Evolutionary conservation across 202 grass and related monocot genomes (phyloP), one percentile per base, ranked within the genome.

Genomic region (Dendrocalamus latiflorus): DNA sequence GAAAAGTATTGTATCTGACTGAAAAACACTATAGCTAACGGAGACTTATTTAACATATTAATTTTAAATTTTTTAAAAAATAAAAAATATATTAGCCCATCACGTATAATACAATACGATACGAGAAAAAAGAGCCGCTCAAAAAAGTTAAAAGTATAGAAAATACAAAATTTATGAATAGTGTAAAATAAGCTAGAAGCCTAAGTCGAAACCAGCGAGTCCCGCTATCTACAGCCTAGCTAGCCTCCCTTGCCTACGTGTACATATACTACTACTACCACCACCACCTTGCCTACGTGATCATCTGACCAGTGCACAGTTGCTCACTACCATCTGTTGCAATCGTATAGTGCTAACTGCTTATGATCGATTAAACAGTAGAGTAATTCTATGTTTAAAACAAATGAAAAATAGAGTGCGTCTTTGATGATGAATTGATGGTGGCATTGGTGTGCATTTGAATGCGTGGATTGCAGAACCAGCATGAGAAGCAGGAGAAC

Each of bases 401-500:
- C 38, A 68, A 24, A 68, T 68, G 65, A 21, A 58, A 58, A 4
- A 12, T 13, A 21, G 4, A 58, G 22, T 25, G 1, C 28, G 8
- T 30, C 16, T 30, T 17, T 78, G 28, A 20, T 72, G 33, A 78
- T 65, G 41, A 60, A 6, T 1, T 10, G 15, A 33, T 57, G 37
- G 33, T 67, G 4, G 20, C 36, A 51, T 86, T 15, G 5, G 33
- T 39, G 59, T 65, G 18, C 3, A 9, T 36, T 36, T 64, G 69
- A 33, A 54, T 16, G 17, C 5, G 12, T n/a, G 18, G 13, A 17
- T 25, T 78, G 75, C 86, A 99, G 97, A 96, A 93, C 68, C 97
- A 99, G 64, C 91, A 99, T 33, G 97, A 99, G 84, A 30, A 91
- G 81, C 79, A 88, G 0, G 97, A 99, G 91, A 99, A 99, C 89